A percentile compares a stretch with the other conserved stretches of the same genome.
These are phyloP conservation scores for Oryza punctata DNA, from an alignment of 176 grass and related monocot genomes.

Conservation along the genomic window DNA sequence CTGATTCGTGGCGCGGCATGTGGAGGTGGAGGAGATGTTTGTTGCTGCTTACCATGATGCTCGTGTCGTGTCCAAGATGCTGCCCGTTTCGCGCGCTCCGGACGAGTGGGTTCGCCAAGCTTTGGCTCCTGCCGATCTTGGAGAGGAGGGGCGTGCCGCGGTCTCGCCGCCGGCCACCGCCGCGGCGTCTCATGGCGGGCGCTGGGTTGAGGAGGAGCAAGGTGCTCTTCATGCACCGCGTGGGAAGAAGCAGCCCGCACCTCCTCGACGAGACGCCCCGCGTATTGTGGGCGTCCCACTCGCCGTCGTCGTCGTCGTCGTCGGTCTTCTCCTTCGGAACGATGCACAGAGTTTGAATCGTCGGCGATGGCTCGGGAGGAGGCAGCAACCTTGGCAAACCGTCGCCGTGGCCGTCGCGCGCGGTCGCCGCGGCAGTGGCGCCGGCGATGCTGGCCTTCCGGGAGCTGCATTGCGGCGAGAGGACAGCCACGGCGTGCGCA, in stretches of 20 bases:
- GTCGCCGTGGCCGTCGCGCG: background rate
- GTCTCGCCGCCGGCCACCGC: background rate
- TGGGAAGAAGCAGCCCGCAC: conserved; percentile 66
- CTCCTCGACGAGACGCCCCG: conserved; percentile 46
- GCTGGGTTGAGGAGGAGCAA: conserved; percentile 60
- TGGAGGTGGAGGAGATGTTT: background rate
- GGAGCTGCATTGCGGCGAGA: conserved; percentile 62
- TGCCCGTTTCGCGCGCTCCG: conserved; percentile 27
- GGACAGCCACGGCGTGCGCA: conserved; percentile 64
- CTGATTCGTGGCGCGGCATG: background rate
- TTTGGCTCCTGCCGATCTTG: background rate
- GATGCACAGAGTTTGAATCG: background rate
- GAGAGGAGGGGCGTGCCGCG: background rate
- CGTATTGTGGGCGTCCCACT: conserved; percentile 49
- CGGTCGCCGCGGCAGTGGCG: background rate
- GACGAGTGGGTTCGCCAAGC: conserved; percentile 15
- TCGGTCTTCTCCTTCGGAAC: background rate
- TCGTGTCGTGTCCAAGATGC: conserved; percentile 23
- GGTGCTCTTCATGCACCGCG: conserved; percentile 53
- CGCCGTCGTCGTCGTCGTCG: conserved; percentile 29
- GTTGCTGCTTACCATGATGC: conserved; percentile 25
- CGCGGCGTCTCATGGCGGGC: conserved; percentile 40
- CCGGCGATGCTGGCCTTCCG: conserved; percentile 38
- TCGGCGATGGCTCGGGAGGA: conserved; percentile 1
- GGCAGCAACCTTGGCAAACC: conserved; percentile 19